Evolutionary conservation across 768 basidiomycete genomes (phyloP).

Genomic region (Pisolithus sp.): DNA sequence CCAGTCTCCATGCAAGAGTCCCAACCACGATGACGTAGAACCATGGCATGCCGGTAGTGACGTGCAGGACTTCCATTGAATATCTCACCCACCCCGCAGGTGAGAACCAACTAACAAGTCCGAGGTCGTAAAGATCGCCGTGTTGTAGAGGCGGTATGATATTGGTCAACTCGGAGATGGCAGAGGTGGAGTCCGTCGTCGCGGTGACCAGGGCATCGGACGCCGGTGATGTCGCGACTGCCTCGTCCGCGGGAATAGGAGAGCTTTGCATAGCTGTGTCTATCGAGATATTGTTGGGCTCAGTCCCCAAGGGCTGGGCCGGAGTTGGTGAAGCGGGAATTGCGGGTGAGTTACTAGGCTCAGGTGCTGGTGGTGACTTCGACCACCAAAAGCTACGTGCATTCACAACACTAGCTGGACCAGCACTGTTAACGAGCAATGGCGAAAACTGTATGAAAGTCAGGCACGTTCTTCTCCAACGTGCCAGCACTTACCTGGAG

Average conservation of each 20-base stretch:
- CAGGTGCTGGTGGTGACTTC: conserved; percentile 13
- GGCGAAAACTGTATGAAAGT: conserved; percentile 6
- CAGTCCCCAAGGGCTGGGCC: background rate
- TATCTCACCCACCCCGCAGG: conserved; percentile 60
- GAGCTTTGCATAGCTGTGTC: background rate
- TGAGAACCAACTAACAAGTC: conserved; percentile 57
- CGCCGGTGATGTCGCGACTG: background rate
- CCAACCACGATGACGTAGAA: conserved; percentile 73
- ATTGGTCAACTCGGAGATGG: conserved; percentile 18
- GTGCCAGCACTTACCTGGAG: conserved; percentile 16
- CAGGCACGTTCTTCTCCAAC: background rate
- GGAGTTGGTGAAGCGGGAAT: conserved; percentile 7
- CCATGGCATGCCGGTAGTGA: conserved; percentile 71
- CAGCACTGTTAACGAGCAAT: background rate
- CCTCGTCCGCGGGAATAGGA: background rate
- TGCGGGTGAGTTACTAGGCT: background rate
- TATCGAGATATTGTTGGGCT: background rate
- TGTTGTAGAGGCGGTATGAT: conserved; percentile 50
- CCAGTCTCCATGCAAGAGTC: conserved; percentile 52
- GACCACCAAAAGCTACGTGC: conserved; percentile 30
- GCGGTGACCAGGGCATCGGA: conserved; percentile 4
- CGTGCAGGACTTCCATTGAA: conserved; percentile 63
- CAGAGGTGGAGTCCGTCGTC: conserved; percentile 6
- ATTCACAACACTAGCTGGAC: conserved; percentile 9
- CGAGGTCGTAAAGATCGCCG: conserved; percentile 67